These are phyloP conservation scores for Carallia pectinifolia DNA, from an alignment of 345 rosid genomes.

Conservation along the genomic window DNA sequence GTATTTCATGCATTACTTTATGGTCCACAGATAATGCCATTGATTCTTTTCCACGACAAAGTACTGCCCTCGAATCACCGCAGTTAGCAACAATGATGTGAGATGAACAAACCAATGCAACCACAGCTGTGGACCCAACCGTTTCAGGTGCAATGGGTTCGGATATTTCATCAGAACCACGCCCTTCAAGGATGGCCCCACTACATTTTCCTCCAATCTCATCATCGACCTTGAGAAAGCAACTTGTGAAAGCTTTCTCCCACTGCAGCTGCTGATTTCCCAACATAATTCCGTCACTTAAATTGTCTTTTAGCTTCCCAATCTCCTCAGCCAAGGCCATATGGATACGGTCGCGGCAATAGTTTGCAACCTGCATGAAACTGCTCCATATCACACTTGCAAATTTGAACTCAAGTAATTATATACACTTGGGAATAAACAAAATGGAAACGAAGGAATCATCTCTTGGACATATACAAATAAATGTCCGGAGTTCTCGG, in stretches of 20 bases:
- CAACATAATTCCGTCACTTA: background rate
- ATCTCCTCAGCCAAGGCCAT: constrained; percentile 29
- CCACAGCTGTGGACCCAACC: constrained; percentile 32
- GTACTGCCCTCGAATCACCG: constrained; percentile 32
- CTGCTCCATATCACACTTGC: constrained; percentile 35
- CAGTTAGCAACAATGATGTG: constrained; percentile 31
- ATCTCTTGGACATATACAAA: background rate
- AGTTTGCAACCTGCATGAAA: constrained; percentile 36
- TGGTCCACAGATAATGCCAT: constrained; percentile 28
- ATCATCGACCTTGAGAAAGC: constrained; percentile 30
- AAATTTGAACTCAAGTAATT: constrained; percentile 16
- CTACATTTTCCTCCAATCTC: constrained; percentile 28
- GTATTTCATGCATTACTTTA: constrained; percentile 12
- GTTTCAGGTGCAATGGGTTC: constrained; percentile 32
- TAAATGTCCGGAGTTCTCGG: background rate
- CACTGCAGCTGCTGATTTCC: constrained; percentile 20
- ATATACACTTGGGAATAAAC: background rate
- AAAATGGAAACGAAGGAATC: background rate
- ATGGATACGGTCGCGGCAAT: constrained; percentile 24
- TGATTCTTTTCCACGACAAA: constrained; percentile 29
- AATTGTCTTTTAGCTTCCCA: constrained; percentile 18
- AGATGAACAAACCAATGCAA: constrained; percentile 30
- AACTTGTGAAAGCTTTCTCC: constrained; percentile 23
- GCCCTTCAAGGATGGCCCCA: constrained; percentile 23
- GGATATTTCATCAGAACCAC: constrained; percentile 20